These are phyloP conservation scores for Protomyces gravidus DNA, from an alignment of 1,139 yeast species.

Conservation along the genomic window DNA sequence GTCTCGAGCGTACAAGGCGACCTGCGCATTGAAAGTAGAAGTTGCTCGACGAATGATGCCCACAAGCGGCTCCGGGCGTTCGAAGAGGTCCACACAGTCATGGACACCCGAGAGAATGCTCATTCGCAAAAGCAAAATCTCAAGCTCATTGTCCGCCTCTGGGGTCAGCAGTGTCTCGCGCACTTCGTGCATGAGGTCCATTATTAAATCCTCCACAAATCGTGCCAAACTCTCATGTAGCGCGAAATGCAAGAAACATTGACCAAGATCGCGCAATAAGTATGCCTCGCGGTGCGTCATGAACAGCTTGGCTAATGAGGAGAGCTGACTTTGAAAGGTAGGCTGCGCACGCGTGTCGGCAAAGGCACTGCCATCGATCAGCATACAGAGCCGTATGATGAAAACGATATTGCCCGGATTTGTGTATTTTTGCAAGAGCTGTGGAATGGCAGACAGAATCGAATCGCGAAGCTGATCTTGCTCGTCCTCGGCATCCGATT, in stretches of 20 bases:
- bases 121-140: slow-evolving; percentile 5
- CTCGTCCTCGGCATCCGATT: not conserved
- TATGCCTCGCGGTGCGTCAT: slow-evolving; percentile 29
- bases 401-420: slow-evolving; percentile 37
- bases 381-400: slow-evolving; percentile 36
- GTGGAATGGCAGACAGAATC: slow-evolving; percentile 35
- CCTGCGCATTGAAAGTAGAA: not conserved
- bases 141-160: slow-evolving; percentile 10
- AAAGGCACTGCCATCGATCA: slow-evolving; percentile 36
- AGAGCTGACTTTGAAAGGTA: slow-evolving; percentile 35
- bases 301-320: slow-evolving; percentile 36
- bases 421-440: slow-evolving; percentile 36
- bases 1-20: slow-evolving; percentile 7
- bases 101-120: slow-evolving; percentile 26
- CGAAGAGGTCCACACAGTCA: slow-evolving; percentile 28
- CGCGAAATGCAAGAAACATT: slow-evolving; percentile 29
- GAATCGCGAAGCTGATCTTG: slow-evolving; percentile 28
- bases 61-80: not conserved
- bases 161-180: slow-evolving; percentile 19
- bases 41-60: not conserved
- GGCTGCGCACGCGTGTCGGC: slow-evolving; percentile 37
- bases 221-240: slow-evolving; percentile 30
- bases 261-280: slow-evolving; percentile 29
- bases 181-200: slow-evolving; percentile 33
- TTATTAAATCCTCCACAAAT: slow-evolving; percentile 28